Evolutionary conservation across 176 grass and related monocot species (phyloP).

Genomic region (Puya raimondii): DNA sequence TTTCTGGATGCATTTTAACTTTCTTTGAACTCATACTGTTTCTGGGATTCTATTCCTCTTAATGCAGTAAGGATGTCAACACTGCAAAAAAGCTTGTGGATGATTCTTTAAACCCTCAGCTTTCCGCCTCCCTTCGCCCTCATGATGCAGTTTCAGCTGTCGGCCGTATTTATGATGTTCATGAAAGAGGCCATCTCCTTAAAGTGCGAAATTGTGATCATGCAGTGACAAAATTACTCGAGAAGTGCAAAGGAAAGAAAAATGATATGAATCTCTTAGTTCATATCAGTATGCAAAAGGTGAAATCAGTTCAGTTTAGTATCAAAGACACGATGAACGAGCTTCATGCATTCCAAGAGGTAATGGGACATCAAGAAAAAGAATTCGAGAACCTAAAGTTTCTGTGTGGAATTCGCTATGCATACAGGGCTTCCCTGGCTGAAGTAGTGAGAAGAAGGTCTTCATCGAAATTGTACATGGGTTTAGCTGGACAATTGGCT

Average conservation of each 20-base stretch:
- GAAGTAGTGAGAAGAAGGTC: conserved; percentile 77
- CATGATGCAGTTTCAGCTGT: conserved; percentile 96
- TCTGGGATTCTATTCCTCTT: too few species aligned
- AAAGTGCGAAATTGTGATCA: conserved; percentile 51
- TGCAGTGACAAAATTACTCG: conserved; percentile 61
- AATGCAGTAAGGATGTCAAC: conserved; percentile 90
- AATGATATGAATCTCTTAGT: conserved; percentile 70
- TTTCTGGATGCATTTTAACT: too few species aligned
- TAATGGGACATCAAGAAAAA: conserved; percentile 71
- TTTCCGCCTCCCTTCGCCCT: conserved; percentile 74
- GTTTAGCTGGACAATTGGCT: conserved; percentile 73
- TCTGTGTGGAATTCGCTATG: conserved; percentile 54
- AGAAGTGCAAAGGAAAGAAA: conserved; percentile 60
- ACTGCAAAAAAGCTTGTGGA: conserved; percentile 93
- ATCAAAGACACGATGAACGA: conserved; percentile 90
- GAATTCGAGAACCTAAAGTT: conserved; percentile 77
- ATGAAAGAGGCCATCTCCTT: conserved; percentile 83
- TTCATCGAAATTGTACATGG: conserved; percentile 84
- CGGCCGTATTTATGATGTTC: conserved; percentile 88
- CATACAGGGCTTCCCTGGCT: conserved; percentile 80
- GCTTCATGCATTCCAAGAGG: conserved; percentile 82
- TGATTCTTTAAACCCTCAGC: conserved; percentile 57
- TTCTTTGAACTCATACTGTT: too few species aligned
- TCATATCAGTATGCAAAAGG: conserved; percentile 83
- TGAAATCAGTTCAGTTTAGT: conserved; percentile 61